Base-by-base conservation (phyloP, 129 eudicot species). In the Flaveria bidentis region DNA sequence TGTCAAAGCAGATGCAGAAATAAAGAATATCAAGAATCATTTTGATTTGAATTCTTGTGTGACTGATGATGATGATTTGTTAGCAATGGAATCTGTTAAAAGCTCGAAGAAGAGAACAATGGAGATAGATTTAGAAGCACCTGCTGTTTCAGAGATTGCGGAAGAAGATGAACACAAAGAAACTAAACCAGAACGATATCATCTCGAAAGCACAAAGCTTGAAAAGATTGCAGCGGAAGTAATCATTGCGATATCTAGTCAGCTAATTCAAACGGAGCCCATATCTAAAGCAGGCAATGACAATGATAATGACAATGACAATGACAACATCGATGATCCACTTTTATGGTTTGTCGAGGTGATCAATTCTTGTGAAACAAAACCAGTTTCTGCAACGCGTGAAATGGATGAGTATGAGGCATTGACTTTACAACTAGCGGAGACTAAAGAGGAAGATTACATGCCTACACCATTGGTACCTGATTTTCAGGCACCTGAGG, bases 121-220 rank as follows among this genome's bases (percentile, higher is more conserved):
- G 56, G 93, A 86, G 50, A 88, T 94, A 67, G 92, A 94, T 83
- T 75, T 94, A 65, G 98, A 94, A 91, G 96, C 90, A 33, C 96
- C 98, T 9, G 82, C 76, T 53, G 75, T 74, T 77, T 78, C 65
- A 1, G 96, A 93, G 47, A 20, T 46, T 13, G 96, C 80, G 69
- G 96, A 90, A 8, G 87, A 74, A 70, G 74, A 82, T 73, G 63
- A 56, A 63, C 18, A 70, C 81, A 65, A n/a, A 50, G 16, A 61
- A 61, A 61, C 41, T 17, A 30, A 57, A 69, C 73, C 52, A 6
- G 69, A 82, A 63, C 30, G 63, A 1, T 85, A 82, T 9, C 30
- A 71, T 9, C 50, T 55, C 5, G 87, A 85, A 73, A 78, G 33
- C 77, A 79, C 33, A 87, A 83, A 69, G 30, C 75, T 82, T 68